Percentiles rank a stretch among this genome's conserved stretches.
These are phyloP conservation scores for Cercospora sp. DNA, from an alignment of 2,329 filamentous ascomycete species.

Conservation along the genomic window DNA sequence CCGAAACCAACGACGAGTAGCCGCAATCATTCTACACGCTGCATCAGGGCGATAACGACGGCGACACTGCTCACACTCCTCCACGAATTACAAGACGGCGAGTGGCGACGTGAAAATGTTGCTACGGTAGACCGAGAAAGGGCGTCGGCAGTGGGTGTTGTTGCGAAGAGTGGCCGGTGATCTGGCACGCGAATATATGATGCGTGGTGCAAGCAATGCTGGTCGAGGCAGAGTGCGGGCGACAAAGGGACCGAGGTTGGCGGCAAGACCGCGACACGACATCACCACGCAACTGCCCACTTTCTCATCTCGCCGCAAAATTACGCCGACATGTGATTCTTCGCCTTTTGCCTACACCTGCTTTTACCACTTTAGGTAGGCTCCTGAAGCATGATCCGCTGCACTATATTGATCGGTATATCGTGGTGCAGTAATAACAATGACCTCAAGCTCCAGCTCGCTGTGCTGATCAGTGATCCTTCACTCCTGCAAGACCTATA, in stretches of 20 bases:
- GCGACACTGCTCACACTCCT: background rate
- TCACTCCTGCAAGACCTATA: background rate
- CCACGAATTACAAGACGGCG: background rate
- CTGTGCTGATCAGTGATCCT: background rate
- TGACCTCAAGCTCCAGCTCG: background rate
- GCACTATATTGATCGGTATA: background rate
- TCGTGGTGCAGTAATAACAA: background rate
- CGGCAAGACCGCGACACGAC: constrained; percentile 8
- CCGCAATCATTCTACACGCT: constrained; percentile 57
- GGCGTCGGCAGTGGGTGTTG: background rate
- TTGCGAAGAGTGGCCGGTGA: constrained; percentile 4
- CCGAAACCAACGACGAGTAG: constrained; percentile 85
- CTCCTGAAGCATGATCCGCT: background rate
- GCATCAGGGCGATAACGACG: constrained; percentile 12
- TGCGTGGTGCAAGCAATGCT: constrained; percentile 10
- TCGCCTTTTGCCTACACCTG: background rate
- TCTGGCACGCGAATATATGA: constrained; percentile 8
- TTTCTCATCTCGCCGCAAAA: constrained; percentile 5
- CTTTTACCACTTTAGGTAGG: background rate
- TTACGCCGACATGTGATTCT: constrained; percentile 1
- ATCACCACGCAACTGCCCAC: background rate
- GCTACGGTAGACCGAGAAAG: background rate
- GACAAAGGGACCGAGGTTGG: constrained; percentile 7
- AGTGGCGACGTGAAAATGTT: background rate
- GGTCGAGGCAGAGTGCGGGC: constrained; percentile 6